These are phyloP conservation scores for Myxozyma geophila DNA, from an alignment of 805 yeast species.

Conservation along the genomic window DNA sequence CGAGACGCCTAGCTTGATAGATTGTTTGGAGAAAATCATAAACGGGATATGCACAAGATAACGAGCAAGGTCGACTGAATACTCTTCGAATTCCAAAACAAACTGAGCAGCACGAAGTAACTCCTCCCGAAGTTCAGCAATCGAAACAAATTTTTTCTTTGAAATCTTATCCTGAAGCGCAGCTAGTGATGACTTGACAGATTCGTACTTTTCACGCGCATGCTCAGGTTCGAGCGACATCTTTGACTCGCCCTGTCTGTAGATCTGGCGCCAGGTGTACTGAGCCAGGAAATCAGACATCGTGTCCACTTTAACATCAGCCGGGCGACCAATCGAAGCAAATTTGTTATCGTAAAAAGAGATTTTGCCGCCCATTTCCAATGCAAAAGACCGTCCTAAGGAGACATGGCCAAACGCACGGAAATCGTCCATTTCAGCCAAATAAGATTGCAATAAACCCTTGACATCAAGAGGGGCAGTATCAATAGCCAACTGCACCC, in stretches of 20 bases:
- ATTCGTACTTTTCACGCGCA: slow-evolving; percentile 32
- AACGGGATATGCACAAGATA: slow-evolving; percentile 62
- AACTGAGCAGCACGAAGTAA: slow-evolving; percentile 50
- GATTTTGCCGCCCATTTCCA: slow-evolving; percentile 81
- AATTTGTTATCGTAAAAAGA: slow-evolving; percentile 70
- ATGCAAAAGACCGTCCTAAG: slow-evolving; percentile 86
- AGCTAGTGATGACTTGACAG: slow-evolving; percentile 38
- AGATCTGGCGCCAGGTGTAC: slow-evolving; percentile 64
- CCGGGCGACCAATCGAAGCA: slow-evolving; percentile 49
- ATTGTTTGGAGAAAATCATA: slow-evolving; percentile 59
- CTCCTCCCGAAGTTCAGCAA: slow-evolving; percentile 40
- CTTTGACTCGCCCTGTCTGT: slow-evolving; percentile 24
- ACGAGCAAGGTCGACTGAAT: slow-evolving; percentile 51
- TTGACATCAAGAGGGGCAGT: slow-evolving; percentile 75
- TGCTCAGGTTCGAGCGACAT: not conserved
- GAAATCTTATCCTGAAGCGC: slow-evolving; percentile 34
- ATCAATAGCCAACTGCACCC: slow-evolving; percentile 66
- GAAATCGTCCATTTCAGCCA: slow-evolving; percentile 54
- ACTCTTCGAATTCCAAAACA: slow-evolving; percentile 41
- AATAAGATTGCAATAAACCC: slow-evolving; percentile 76
- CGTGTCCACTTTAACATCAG: slow-evolving; percentile 52
- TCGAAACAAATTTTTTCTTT: slow-evolving; percentile 35
- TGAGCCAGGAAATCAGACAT: slow-evolving; percentile 77
- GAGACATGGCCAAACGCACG: slow-evolving; percentile 55
- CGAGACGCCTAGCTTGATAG: slow-evolving; percentile 68